Evolutionary conservation across 1,284 basidiomycete genomes (phyloP), one percentile per base, ranked within the genome.

Genomic region (Leccinum pachyderme): DNA sequence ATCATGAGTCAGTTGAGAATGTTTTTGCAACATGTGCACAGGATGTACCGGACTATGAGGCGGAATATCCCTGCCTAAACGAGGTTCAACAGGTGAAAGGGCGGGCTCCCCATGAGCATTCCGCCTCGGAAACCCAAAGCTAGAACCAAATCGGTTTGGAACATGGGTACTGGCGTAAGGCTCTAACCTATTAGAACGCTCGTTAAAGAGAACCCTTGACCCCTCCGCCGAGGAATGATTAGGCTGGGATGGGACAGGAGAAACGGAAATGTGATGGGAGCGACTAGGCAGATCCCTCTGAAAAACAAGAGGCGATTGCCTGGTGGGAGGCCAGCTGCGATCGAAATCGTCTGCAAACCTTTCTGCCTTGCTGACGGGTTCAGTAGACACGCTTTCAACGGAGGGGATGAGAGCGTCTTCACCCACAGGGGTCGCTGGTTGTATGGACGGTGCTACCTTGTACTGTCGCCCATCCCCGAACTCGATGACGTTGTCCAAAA

Each of bases 391-490:
- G 41, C 59, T 54, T 46, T 75, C 59, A 46, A 59, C 51, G 41
- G 63, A 29, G 56, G 69, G 55, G 59, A 51, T 24, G 41, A 59
- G n/a, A 9, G 61, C 46, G 39, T 72, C 56, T 49, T 31, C 55
- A 37, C 48, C 61, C 32, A 61, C 47, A 51, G 56, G 57, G 8
- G 58, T 49, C 22, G 65, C 52, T 29, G 66, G 58, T 41, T 65
- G 62, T 41, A 63, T 61, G 56, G 76, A 67, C 7, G 83, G 72
- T 58, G 86, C 82, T 56, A 94, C 79, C 61, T 86, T 91, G 75
- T 95, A 95, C 68, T 92, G 89, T 47, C 87, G 83, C 6, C 93
- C 93, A 68, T 97, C 95, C 5, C 85, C 93, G 68, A 97, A 97
- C 70, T 97, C 93, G 64, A 97, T 91, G 39, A 94, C 88, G 41